Conservation (phyloP, 1,284 basidiomycete genomes). For the Mycena sp. region DNA sequence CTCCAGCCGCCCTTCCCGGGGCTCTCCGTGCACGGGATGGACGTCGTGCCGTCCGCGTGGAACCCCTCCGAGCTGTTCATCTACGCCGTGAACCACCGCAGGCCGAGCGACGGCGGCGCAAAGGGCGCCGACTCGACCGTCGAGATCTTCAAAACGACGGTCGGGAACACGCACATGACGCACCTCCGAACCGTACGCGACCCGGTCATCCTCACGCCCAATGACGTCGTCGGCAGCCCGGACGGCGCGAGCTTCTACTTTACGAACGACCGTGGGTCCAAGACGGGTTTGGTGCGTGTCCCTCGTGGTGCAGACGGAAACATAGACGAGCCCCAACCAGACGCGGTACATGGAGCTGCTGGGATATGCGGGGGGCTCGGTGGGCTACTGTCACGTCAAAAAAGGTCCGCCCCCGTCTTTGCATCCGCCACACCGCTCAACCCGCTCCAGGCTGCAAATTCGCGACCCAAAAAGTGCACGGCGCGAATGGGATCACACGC, state of each 20-base stretch:
- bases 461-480: constrained; percentile 53
- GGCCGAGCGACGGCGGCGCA: constrained; percentile 49
- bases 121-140: constrained; percentile 77
- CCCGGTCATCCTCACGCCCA: constrained; percentile 70
- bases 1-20: constrained; percentile 57
- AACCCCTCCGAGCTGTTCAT: constrained; percentile 65
- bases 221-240: constrained; percentile 70
- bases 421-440: not conserved
- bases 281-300: constrained; percentile 59
- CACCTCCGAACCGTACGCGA: constrained; percentile 69
- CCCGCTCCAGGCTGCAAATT: constrained; percentile 60
- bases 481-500: constrained; percentile 65
- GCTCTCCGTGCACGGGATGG: constrained; percentile 77
- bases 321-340: constrained; percentile 33
- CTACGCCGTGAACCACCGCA: constrained; percentile 75
- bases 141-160: constrained; percentile 71
- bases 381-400: constrained; percentile 66
- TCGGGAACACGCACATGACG: constrained; percentile 55
- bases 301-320: not conserved
- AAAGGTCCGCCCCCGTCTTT: constrained; percentile 1
- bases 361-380: constrained; percentile 49
- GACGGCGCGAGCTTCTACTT: constrained; percentile 72
- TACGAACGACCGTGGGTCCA: constrained; percentile 73
- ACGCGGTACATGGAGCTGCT: constrained; percentile 45
- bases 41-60: constrained; percentile 64